Conservation (phyloP, 1,284 basidiomycete genomes). For the Fereydounia khargensis region DNA sequence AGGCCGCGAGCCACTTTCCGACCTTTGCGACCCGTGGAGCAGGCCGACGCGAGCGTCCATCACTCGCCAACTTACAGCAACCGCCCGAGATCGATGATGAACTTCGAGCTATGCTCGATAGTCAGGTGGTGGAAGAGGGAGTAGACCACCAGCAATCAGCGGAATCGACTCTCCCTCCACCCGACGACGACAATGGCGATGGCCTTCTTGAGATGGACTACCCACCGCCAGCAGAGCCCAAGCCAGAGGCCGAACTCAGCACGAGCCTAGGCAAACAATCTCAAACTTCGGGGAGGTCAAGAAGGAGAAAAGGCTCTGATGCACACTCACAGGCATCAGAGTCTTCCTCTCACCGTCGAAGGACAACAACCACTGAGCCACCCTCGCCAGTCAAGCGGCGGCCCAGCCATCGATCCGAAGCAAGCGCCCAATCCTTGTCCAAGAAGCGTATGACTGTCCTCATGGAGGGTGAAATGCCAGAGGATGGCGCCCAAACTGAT, state of each 20-base stretch:
- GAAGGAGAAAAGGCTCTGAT: conserved; percentile 19
- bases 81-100: conserved; percentile 1
- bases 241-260: conserved; percentile 6
- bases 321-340: conserved; percentile 5
- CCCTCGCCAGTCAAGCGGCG: conserved; percentile 13
- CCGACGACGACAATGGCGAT: conserved; percentile 29
- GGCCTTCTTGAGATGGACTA: conserved; percentile 35
- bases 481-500: conserved; percentile 12
- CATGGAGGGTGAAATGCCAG: conserved; percentile 45
- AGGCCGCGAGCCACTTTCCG: conserved; percentile 21
- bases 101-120: background rate
- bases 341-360: conserved; percentile 13
- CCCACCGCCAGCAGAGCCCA: conserved; percentile 1
- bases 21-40: conserved; percentile 24
- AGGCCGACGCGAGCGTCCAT: conserved; percentile 16
- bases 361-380: conserved; percentile 18
- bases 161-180: conserved; percentile 6
- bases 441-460: conserved; percentile 43
- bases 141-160: background rate
- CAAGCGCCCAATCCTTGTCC: conserved; percentile 5
- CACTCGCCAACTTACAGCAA: conserved; percentile 2
- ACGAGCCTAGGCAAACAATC: too few relatives aligned
- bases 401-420: conserved; percentile 7
- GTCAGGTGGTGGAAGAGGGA: background rate
- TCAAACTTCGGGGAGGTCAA: too few relatives aligned